Evolutionary conservation across 2,329 filamentous ascomycete species (phyloP), one percentile per base, ranked within the genome.

Genomic region (Fusarium sp.): DNA sequence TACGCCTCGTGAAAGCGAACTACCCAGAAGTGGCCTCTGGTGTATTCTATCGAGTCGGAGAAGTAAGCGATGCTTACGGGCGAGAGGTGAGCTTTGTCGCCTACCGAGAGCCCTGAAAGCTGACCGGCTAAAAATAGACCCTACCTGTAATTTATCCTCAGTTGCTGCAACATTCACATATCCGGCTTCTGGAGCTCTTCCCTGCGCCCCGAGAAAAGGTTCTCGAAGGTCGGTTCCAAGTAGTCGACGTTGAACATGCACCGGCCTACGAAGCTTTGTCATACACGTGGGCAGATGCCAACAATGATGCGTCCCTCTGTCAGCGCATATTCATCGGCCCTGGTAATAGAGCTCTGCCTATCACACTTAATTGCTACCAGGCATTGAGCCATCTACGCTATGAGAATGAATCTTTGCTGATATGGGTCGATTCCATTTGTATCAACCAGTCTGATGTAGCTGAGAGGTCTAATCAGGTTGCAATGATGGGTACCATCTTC

Each of bases 381-480:
- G 67, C 61, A 15, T 42, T 70, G 17, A 37, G 66, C 3, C 41
- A 38, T 37, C 23, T 70, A 10, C 67, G 67, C 2, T 42, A 15
- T 23, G 35, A 32, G 23, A 26, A 57, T 10, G 37, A 38, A 20
- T 41, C 40, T 2, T 33, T 70, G 3, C 59, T 55, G 6, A 17
- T 70, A 30, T 70, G 67, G 67, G 62, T 70, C 3, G 67, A 70
- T 32, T 57, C 67, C 4, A 60, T 70, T 11, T 70, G 67, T 11
- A 70, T 70, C 18, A 57, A 70, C 20, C 67, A 70, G 15, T 45
- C 55, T 11, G 55, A 65, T 17, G 52, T 57, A 14, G 12, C 45
- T n/a, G 67, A 70, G 23, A 61, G 67, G 15, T 70, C 67, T 3
- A 50, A 67, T 9, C 67, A 70, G 13, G 67, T 70, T 14, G 54